phyloP scores from a whole-genome alignment of 1,284 basidiomycete genomes.

The Pulchroboletus neoregius region DNA sequence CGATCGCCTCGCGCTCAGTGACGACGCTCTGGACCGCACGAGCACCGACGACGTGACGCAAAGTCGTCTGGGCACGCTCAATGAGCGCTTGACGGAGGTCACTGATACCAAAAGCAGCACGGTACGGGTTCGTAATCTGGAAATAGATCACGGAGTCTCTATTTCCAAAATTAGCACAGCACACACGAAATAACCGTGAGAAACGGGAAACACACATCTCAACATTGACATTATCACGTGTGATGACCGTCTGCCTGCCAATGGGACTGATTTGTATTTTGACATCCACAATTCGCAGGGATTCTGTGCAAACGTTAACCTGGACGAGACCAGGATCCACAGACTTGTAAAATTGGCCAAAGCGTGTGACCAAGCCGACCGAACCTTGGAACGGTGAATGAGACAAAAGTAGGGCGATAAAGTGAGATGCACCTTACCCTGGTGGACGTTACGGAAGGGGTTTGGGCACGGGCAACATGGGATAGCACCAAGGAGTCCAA shows the following conservation, averaged over 20 bases:
- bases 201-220: constrained; percentile 55
- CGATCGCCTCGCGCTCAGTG: constrained; percentile 95
- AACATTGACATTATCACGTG: constrained; percentile 86
- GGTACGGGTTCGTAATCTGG: constrained; percentile 83
- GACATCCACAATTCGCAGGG: constrained; percentile 82
- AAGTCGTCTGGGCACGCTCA: constrained; percentile 93
- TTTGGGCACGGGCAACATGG: constrained; percentile 84
- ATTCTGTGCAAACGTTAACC: constrained; percentile 92
- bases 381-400: constrained; percentile 49
- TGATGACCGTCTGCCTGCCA: constrained; percentile 82
- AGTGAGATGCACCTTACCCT: constrained; percentile 47
- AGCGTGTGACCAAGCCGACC: constrained; percentile 87
- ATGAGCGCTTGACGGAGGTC: constrained; percentile 85
- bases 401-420: constrained; percentile 8
- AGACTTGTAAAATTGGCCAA: constrained; percentile 92
- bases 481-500: constrained; percentile 72
- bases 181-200: background rate
- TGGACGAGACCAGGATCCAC: constrained; percentile 91
- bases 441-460: constrained; percentile 75
- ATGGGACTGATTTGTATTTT: constrained; percentile 91
- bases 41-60: constrained; percentile 92
- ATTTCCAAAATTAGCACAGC: constrained; percentile 20
- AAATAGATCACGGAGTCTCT: constrained; percentile 90
- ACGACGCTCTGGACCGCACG: constrained; percentile 81
- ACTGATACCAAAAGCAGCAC: constrained; percentile 88